Evolutionary conservation across 2,329 filamentous ascomycete species (phyloP).

Genomic region (Stenocarpella maydis): DNA sequence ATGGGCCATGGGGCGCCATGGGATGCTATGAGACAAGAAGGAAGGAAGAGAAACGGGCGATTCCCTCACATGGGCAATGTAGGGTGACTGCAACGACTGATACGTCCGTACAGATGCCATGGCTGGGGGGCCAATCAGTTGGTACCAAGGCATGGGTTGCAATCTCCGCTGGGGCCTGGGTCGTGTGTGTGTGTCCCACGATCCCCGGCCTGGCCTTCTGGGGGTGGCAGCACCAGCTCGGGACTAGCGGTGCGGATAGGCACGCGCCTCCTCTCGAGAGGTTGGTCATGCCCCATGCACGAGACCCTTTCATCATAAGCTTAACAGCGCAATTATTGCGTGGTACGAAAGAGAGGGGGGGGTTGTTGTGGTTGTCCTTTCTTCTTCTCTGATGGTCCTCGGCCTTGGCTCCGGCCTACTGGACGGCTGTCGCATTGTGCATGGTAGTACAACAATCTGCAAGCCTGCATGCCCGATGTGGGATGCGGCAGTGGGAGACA

Average conservation of each 20-base stretch:
- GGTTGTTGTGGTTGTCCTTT: not conserved
- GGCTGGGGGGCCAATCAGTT: slow-evolving; percentile 3
- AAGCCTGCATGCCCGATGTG: not conserved
- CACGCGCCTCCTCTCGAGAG: slow-evolving; percentile 23
- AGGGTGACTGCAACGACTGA: slow-evolving; percentile 26
- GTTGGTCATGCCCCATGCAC: slow-evolving; percentile 20
- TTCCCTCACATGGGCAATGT: not conserved
- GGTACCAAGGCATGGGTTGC: slow-evolving; percentile 23
- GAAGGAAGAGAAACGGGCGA: not conserved
- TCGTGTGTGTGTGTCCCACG: slow-evolving; percentile 23
- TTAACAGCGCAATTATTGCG: slow-evolving; percentile 19
- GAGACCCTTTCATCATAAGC: slow-evolving; percentile 22
- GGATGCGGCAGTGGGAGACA: not conserved
- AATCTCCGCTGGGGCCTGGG: slow-evolving; percentile 27
- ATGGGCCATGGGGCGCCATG: too few species aligned
- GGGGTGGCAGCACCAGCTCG: too few species aligned
- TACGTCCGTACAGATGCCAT: slow-evolving; percentile 20
- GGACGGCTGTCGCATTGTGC: not conserved
- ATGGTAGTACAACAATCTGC: not conserved
- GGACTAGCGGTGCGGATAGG: slow-evolving; percentile 24
- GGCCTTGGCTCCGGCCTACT: slow-evolving; percentile 16
- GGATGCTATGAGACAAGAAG: not conserved
- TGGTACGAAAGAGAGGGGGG: not conserved
- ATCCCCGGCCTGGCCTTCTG: too few species aligned
- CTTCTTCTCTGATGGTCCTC: not conserved